Conservation (phyloP, 148 eudicot species). For the Camellia lanceoleosa region DNA sequence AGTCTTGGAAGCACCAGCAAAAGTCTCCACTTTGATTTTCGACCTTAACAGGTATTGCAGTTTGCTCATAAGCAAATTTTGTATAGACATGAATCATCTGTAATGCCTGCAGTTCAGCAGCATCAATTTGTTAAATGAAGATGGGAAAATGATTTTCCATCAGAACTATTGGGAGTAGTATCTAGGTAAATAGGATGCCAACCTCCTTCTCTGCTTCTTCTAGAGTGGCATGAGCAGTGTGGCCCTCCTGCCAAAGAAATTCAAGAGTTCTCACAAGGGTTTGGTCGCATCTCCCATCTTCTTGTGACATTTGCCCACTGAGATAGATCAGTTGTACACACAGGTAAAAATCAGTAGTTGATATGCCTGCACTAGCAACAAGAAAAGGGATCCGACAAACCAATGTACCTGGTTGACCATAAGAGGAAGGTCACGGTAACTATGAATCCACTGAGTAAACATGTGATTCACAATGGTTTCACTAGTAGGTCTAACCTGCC, state of each 20-base stretch:
- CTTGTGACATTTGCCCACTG: constrained; percentile 99
- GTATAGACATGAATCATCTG: constrained; percentile 93
- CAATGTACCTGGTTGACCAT: constrained; percentile 86
- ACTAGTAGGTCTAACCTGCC: constrained; percentile 99
- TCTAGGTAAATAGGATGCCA: neutral
- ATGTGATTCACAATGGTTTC: constrained; percentile 99
- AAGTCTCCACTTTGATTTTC: constrained; percentile 93
- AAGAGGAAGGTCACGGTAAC: constrained; percentile 97
- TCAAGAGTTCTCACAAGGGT: constrained; percentile 96
- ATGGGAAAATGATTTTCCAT: neutral
- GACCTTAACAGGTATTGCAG: constrained; percentile 99
- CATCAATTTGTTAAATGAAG: constrained; percentile 22
- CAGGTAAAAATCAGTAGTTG: constrained; percentile 2
- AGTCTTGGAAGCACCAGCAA: constrained; percentile 93
- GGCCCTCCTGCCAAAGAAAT: constrained; percentile 99
- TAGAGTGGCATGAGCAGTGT: constrained; percentile 92
- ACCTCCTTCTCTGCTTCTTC: constrained; percentile 99
- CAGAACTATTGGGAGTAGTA: neutral
- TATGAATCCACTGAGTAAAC: constrained; percentile 99
- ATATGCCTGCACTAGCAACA: neutral
- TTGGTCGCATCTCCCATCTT: constrained; percentile 99
- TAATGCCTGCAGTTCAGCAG: constrained; percentile 68
- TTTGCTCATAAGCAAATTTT: constrained; percentile 88
- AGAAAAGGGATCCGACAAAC: neutral
- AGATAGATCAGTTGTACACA: constrained; percentile 12